Evolutionary conservation across 208 protist species (phyloP).

Genomic region (Trichomonas gallinae): DNA sequence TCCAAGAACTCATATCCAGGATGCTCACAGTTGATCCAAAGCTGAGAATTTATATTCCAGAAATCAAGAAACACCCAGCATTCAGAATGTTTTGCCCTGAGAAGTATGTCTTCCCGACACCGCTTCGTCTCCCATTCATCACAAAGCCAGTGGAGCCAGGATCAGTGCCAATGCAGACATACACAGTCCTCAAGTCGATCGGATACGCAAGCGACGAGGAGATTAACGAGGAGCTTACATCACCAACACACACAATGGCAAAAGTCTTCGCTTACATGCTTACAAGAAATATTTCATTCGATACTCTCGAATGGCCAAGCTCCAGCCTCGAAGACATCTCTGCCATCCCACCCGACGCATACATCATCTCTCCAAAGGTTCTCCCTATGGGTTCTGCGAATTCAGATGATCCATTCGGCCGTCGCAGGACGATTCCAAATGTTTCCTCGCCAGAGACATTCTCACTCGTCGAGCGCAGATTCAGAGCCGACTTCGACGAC

Average conservation of each 20-base stretch:
- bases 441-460: background rate
- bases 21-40: constrained; percentile 27
- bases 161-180: background rate
- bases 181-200: background rate
- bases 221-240: background rate
- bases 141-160: background rate
- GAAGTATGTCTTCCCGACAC: background rate
- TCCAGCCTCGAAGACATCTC: background rate
- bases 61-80: constrained; percentile 27
- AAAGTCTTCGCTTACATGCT: background rate
- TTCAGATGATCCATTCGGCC: background rate
- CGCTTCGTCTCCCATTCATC: background rate
- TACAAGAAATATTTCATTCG: background rate
- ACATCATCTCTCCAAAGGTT: background rate
- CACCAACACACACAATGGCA: background rate
- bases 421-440: background rate
- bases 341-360: background rate
- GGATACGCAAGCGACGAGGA: background rate
- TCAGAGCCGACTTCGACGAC: background rate
- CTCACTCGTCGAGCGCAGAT: background rate
- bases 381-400: background rate
- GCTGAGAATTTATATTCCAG: background rate
- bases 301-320: background rate
- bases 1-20: constrained; percentile 26
- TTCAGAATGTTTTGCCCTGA: constrained; percentile 21